These are phyloP conservation scores for Paecilomyces dactylethromorphus DNA, from an alignment of 2,329 filamentous ascomycete species.

Conservation along the genomic window DNA sequence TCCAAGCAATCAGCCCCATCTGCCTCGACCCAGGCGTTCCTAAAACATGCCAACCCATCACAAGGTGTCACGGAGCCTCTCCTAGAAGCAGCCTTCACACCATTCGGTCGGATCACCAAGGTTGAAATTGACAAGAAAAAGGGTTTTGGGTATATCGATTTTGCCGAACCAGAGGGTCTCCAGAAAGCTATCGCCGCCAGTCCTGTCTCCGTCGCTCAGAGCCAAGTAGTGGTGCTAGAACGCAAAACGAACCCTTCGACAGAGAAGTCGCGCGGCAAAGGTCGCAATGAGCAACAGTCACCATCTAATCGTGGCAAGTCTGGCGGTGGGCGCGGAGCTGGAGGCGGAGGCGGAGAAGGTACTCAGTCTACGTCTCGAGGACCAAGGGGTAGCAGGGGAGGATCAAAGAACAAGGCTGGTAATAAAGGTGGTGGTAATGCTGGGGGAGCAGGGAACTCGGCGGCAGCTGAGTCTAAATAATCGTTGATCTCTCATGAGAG, in stretches of 20 bases:
- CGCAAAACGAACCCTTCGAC: conserved; percentile 28
- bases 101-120: conserved; percentile 66
- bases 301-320: conserved; percentile 4
- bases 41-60: conserved; percentile 79
- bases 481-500: no score
- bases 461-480: not conserved
- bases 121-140: conserved; percentile 95
- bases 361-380: not conserved
- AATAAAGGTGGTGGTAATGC: not conserved
- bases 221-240: conserved; percentile 80
- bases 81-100: conserved; percentile 65
- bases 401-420: not conserved
- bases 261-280: conserved; percentile 26
- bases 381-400: not conserved
- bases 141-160: conserved; percentile 89
- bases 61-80: conserved; percentile 84
- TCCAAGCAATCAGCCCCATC: conserved; percentile 17
- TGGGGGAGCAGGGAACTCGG: not conserved
- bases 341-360: conserved; percentile 1
- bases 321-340: conserved; percentile 6
- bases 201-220: conserved; percentile 74
- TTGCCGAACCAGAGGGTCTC: conserved; percentile 64
- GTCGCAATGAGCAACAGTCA: conserved; percentile 14
- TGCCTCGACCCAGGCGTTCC: conserved; percentile 52
- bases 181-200: conserved; percentile 75